Percentiles rank a stretch among this genome's conserved stretches.
These are phyloP conservation scores for Coemansia sp. DNA, from an alignment of 192 early-diverging fungal species.

Conservation along the genomic window DNA sequence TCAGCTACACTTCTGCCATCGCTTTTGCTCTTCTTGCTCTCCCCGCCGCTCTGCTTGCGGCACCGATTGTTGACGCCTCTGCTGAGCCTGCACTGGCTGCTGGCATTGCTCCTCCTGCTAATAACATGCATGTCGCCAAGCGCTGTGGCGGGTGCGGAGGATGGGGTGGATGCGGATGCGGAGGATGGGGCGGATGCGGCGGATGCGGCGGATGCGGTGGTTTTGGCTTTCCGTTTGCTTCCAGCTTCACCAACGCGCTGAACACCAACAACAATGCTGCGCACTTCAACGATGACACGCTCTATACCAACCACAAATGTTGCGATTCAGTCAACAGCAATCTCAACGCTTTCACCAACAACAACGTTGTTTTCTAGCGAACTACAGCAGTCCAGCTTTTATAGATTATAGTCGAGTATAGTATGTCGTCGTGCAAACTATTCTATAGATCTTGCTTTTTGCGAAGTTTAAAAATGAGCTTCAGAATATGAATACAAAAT, in stretches of 20 bases:
- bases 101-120: not conserved
- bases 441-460: too few species aligned
- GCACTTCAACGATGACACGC: constrained; percentile 21
- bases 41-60: not conserved
- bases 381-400: too few species aligned
- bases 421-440: too few species aligned
- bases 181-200: not conserved
- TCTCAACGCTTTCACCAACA: constrained; percentile 73
- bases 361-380: constrained; percentile 55
- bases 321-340: constrained; percentile 9
- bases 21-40: not conserved
- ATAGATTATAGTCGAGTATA: not conserved
- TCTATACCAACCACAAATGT: constrained; percentile 19
- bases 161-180: not conserved
- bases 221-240: constrained; percentile 11
- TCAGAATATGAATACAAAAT: too few species aligned
- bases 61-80: not conserved
- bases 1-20: not conserved
- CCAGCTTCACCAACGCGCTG: constrained; percentile 13
- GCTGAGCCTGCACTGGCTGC: not conserved
- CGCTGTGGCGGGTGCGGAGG: constrained; percentile 2
- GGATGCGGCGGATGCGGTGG: not conserved
- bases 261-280: constrained; percentile 9
- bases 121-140: not conserved
- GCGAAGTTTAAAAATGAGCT: too few species aligned